Evolutionary conservation across 2,329 filamentous ascomycete species (phyloP).

Genomic region (Tolypocladium cylindrosporum): DNA sequence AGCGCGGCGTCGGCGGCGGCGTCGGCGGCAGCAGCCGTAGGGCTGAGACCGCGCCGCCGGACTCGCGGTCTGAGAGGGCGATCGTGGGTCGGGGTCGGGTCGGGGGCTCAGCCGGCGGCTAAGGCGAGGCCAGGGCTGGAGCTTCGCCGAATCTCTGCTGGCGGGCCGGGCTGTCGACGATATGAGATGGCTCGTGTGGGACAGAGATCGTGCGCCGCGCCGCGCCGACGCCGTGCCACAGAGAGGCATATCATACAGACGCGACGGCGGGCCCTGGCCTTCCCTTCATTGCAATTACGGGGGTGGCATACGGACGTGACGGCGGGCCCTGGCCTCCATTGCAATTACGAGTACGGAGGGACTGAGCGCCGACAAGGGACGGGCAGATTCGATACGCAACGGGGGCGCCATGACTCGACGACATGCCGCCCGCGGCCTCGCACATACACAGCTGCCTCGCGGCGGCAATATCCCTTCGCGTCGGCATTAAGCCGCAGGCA

Average conservation of each 20-base stretch:
- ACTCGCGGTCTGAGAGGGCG: background rate
- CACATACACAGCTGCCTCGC: background rate
- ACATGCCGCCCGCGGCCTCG: background rate
- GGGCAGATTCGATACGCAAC: background rate
- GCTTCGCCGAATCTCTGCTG: background rate
- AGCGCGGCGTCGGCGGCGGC: background rate
- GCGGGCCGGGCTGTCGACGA: background rate
- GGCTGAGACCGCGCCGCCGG: constrained; percentile 2
- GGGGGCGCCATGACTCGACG: background rate
- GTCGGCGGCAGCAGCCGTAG: background rate
- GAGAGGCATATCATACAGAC: background rate
- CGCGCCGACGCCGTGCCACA: background rate
- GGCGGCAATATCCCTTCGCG: background rate
- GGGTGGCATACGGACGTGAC: background rate
- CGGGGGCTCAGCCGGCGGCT: background rate
- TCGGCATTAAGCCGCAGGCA: background rate
- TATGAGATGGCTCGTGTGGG: constrained; percentile 3
- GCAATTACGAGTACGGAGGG: background rate
- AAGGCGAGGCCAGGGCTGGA: background rate
- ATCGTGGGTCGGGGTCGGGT: background rate
- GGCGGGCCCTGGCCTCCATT: too few species aligned
- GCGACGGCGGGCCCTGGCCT: too few species aligned
- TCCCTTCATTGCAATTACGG: too few species aligned
- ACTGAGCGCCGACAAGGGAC: background rate
- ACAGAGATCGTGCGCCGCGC: constrained; percentile 2